phyloP scores from a whole-genome alignment of 371 early-diverging fungal genomes.

The Zychaea mexicana region DNA sequence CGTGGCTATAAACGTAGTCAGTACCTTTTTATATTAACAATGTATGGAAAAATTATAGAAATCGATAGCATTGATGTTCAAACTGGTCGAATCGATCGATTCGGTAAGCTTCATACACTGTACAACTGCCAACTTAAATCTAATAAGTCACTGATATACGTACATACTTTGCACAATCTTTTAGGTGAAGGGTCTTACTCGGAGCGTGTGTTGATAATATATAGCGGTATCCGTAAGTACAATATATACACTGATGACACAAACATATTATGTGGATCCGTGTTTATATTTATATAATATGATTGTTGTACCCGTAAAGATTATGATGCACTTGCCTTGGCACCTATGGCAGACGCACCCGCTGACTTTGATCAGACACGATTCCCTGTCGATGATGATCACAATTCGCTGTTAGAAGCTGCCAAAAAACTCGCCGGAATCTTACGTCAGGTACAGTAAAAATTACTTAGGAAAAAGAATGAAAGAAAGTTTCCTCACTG shows the following conservation, averaged over 20 bases:
- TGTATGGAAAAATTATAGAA: constrained; percentile 21
- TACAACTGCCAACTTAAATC: too few species aligned
- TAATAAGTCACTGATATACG: too few species aligned
- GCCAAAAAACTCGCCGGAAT: constrained; percentile 42
- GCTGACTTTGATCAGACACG: constrained; percentile 59
- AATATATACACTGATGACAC: not conserved
- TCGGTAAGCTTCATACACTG: constrained; percentile 34
- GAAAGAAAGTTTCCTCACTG: not conserved
- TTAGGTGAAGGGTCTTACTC: constrained; percentile 53
- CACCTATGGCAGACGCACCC: constrained; percentile 45
- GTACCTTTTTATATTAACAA: too few species aligned
- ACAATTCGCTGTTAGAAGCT: constrained; percentile 33
- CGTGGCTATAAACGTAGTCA: too few species aligned
- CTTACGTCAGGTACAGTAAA: constrained; percentile 41
- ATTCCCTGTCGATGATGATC: constrained; percentile 40
- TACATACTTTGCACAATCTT: not conserved
- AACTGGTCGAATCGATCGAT: constrained; percentile 57
- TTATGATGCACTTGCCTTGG: constrained; percentile 61
- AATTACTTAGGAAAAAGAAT: not conserved
- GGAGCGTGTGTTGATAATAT: constrained; percentile 55
- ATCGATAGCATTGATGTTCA: constrained; percentile 67
- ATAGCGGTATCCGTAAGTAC: constrained; percentile 65
- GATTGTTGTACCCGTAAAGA: constrained; percentile 29
- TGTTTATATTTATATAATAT: too few species aligned
- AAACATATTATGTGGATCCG: too few species aligned